Evolutionary conservation across 2,329 filamentous ascomycete species (phyloP), one percentile per base, ranked within the genome.

Genomic region (Colletotrichum liriopes): DNA sequence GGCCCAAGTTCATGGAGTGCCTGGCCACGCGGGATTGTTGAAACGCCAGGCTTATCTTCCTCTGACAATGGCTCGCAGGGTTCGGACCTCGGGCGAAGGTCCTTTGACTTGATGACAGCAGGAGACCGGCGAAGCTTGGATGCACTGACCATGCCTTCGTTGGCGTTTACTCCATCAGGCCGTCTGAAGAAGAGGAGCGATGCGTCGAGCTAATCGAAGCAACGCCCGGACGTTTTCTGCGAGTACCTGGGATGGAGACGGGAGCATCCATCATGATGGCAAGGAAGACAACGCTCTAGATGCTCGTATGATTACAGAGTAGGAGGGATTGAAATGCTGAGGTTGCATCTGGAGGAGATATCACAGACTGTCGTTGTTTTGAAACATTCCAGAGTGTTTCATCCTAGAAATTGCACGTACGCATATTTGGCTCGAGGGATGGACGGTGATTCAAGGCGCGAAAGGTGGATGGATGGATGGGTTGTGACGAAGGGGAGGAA

Each of bases 311-410:
- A 20, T 55, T 32, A 32, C 20, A 5, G 12, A 18, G 16, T 37
- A 26, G 7, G 32, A 49, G 43, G n/a, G 59, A 51, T 20, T 62
- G 32, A 8, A 14, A 20, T 62, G 5, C 5, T 49, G 35, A 54
- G 58, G 32, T 41, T 63, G 39, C 56, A 55, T 65, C 52, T 41
- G 35, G 26, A 29, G 16, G 41, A 23, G 32, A 55, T 14, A 59
- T 72, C 26, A 70, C 70, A 55, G 52, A 64, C 60, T 72, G 39
- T 29, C 23, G 23, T 70, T 72, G 70, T 65, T 72, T 70, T 60
- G 54, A 72, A 72, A 72, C 70, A 72, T 72, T 72, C 52, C 47
- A 64, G 7, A 23, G 43, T 65, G 70, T 72, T 72, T 72, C 66
- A 70, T 70, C 65, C 14, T 47, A 65, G 60, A 60, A 23, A 55